phyloP scores from a whole-genome alignment of 257 asterid genomes.

The Avicennia marina region DNA sequence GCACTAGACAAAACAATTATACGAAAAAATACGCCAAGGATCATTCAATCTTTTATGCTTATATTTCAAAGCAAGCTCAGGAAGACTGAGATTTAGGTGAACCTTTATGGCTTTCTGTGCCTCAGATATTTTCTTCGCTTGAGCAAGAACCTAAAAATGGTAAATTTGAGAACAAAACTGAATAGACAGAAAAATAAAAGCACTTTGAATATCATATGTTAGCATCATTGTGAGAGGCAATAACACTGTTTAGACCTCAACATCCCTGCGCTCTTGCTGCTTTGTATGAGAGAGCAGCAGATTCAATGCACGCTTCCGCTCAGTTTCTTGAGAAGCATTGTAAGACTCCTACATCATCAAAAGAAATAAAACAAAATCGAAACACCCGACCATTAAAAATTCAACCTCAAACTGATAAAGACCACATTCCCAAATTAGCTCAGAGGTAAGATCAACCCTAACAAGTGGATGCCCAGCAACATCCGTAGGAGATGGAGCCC shows the following conservation, averaged over 20 bases:
- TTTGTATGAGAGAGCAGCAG: slow-evolving; percentile 92
- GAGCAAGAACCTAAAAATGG: slow-evolving; percentile 68
- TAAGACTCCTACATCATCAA: slow-evolving; percentile 59
- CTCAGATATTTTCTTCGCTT: slow-evolving; percentile 83
- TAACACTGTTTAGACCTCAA: slow-evolving; percentile 51
- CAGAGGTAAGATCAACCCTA: slow-evolving; percentile 43
- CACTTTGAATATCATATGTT: slow-evolving; percentile 1
- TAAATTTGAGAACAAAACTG: slow-evolving; percentile 3
- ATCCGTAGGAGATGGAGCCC: slow-evolving; percentile 69
- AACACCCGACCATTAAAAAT: background rate
- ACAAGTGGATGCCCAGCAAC: slow-evolving; percentile 66
- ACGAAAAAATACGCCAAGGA: too few species aligned
- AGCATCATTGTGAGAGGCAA: slow-evolving; percentile 1
- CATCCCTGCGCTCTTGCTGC: slow-evolving; percentile 89
- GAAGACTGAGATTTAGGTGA: background rate
- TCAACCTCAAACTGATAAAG: slow-evolving; percentile 4
- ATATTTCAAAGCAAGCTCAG: slow-evolving; percentile 5
- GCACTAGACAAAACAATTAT: too few species aligned
- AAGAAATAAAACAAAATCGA: background rate
- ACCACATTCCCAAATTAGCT: background rate
- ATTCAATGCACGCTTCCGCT: slow-evolving; percentile 78
- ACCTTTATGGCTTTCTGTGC: slow-evolving; percentile 83
- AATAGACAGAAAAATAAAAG: background rate
- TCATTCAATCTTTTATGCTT: slow-evolving; percentile 9
- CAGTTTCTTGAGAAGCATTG: slow-evolving; percentile 72